Evolutionary conservation across 2,329 filamentous ascomycete species (phyloP), one percentile per base, ranked within the genome.

Genomic region (Alternaria brassicae): DNA sequence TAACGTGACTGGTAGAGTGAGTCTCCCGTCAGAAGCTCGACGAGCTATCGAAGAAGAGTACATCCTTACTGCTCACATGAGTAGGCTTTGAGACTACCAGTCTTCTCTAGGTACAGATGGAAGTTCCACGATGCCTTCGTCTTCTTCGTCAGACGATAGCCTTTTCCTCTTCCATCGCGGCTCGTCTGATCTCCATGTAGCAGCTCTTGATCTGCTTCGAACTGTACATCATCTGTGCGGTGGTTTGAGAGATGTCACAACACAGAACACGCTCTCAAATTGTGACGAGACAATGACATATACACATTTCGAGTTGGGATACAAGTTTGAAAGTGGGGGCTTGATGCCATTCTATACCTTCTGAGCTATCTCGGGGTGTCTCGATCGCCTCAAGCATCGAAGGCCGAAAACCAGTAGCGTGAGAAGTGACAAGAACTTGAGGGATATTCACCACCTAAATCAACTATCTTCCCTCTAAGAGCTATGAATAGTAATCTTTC

Each of bases 401-500:
- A 34, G 32, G 32, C 12, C 15, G 4, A 13, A 34, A 10, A 15
- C 15, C 12, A 34, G 13, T 4, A 34, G 13, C 13, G 12, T 34
- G 9, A 15, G 12, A 15, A 15, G 32, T 15, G 32, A 34, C 12
- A 1, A 13, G 12, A 6, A 15, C 15, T 5, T 13, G 32, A 34
- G 9, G 9, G 32, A 13, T 34, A 34, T n/a, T 37, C n/a, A 17
- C 34, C 37, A 21, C 91, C 91, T 72, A 92, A 94, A 81, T 95
- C 95, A 40, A 93, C 89, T 1, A 90, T 92, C 72, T 83, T 86
- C 55, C 91, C 91, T 54, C 91, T 91, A 72, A 86, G 89, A 34
- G 89, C 88, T 13, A 94, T 81, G 81, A 95, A 91, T 30, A 94
- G 83, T 5, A 95, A 85, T 58, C 90, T 86, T 71, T 95, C 91